Evolutionary conservation across 2,329 filamentous ascomycete genomes (phyloP), one percentile per base, ranked within the genome.

Genomic region (Xenosphaeropsis pyriputrescens): DNA sequence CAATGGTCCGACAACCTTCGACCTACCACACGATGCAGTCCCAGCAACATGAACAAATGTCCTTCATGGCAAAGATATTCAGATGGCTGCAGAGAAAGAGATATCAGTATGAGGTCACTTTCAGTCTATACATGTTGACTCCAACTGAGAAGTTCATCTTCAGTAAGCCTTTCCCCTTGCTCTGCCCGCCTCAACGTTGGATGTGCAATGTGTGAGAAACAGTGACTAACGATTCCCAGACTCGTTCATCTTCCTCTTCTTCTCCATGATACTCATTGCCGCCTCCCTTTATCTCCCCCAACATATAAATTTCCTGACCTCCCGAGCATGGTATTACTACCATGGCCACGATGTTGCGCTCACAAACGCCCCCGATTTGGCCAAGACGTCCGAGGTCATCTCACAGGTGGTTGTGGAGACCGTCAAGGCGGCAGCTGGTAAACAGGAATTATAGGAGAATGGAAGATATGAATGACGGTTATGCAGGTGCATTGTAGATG

Each of bases 91-190:
- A 86, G 61, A 75, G 88, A 60, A 98, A 98, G 71, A 79, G 88
- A 58, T 95, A 96, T 68, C 91, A 96, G 67, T 86, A 96, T 57
- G 91, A 98, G 65, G 89, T 96, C 58, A 95, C 89, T 11, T 91
- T 93, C 61, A 81, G 83, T 43, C 73, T 96, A 18, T 96, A 98
- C 70, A 96, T 98, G 83, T 80, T 95, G 51, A 95, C 88, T 29
- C 82, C 86, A 1, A 86, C 82, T 37, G 91, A 98, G 67, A 94
- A 94, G 60, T 89, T 94, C 62, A 79, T 94, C 51, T 93, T 96
- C 63, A 96, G 91, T 96, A 72, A 41, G 85, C 15, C 39, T 39
- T 22, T 22, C 32, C 34, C 16, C 29, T 37, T 26, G 31, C 39
- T 32, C 6, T 6, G n/a, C 14, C 30, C 39, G 34, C 33, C 34